Conservation (phyloP, 495 filamentous ascomycete genomes). For the Stereocaulon alpinum region DNA sequence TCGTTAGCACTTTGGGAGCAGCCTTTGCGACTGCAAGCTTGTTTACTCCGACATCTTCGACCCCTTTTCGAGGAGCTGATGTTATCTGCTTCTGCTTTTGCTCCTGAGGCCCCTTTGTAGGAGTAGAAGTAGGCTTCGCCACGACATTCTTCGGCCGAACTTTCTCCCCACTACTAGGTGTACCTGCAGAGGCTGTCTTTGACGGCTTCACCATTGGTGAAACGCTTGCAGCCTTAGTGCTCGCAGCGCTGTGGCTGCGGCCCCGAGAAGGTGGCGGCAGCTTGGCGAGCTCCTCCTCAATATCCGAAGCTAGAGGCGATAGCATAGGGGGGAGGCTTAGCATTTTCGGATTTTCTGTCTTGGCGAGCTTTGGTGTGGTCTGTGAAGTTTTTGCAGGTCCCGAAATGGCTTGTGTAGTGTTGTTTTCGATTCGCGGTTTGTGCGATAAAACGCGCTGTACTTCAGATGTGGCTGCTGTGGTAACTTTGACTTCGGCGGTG, state of each 20-base stretch:
- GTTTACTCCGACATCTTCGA: slow-evolving; percentile 24
- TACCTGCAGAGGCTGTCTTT: not conserved
- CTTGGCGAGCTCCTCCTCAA: slow-evolving; percentile 35
- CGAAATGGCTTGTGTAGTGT: not conserved
- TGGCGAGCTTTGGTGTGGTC: slow-evolving; percentile 30
- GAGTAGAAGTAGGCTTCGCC: not conserved
- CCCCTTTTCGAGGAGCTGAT: slow-evolving; percentile 12
- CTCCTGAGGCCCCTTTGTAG: slow-evolving; percentile 3
- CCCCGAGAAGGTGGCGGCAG: not conserved
- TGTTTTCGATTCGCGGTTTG: not conserved
- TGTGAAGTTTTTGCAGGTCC: slow-evolving; percentile 32
- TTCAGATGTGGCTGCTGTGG: not conserved
- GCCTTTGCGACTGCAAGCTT: slow-evolving; percentile 14
- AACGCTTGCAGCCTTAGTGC: not conserved
- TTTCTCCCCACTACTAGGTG: slow-evolving; percentile 1
- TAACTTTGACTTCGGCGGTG: not conserved
- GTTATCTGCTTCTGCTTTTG: slow-evolving; percentile 3
- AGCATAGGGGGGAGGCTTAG: slow-evolving; percentile 33
- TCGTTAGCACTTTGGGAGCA: slow-evolving; percentile 4
- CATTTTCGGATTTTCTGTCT: not conserved
- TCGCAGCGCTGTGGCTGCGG: not conserved
- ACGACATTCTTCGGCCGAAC: slow-evolving; percentile 13
- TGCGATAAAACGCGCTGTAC: not conserved
- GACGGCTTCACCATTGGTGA: not conserved
- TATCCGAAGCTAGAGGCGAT: slow-evolving; percentile 38